phyloP scores from a whole-genome alignment of 164 flowering plant genomes.

The Macadamia tetraphylla region DNA sequence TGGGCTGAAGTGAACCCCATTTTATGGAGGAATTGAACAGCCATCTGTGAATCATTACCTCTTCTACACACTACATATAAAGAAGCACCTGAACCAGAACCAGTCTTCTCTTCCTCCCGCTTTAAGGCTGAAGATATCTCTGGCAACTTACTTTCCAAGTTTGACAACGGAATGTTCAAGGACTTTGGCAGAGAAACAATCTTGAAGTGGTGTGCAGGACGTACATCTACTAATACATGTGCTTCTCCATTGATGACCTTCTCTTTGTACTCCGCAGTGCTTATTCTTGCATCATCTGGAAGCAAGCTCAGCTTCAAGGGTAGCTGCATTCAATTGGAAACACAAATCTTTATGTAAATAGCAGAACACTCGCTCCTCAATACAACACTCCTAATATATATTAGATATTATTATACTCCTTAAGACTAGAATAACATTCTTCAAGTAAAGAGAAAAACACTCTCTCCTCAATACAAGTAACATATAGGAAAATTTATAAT shows the following conservation, averaged over 20 bases:
- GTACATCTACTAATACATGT: conserved; percentile 80
- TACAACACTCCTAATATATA: no score
- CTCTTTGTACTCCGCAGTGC: conserved; percentile 63
- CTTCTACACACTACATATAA: conserved; percentile 79
- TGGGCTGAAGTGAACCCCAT: conserved; percentile 62
- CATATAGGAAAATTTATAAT: no score
- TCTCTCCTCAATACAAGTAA: no score
- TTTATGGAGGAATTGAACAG: conserved; percentile 63
- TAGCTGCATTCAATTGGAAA: conserved; percentile 35
- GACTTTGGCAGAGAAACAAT: conserved; percentile 79
- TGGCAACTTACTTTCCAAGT: conserved; percentile 45
- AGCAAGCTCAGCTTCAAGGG: conserved; percentile 70
- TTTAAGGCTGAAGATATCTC: conserved; percentile 48
- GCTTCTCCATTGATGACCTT: conserved; percentile 46
- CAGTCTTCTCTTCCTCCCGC: conserved; percentile 26
- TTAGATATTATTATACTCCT: no score
- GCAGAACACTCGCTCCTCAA: background rate
- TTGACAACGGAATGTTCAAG: conserved; percentile 66
- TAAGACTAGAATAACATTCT: no score
- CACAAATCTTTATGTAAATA: background rate
- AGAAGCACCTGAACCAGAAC: conserved; percentile 28
- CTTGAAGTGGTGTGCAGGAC: conserved; percentile 83
- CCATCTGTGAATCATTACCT: conserved; percentile 97
- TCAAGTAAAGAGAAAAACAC: no score
- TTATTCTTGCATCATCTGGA: conserved; percentile 56